Conservation (phyloP, 805 yeast species). For the Zygoascus ofunaensis region DNA sequence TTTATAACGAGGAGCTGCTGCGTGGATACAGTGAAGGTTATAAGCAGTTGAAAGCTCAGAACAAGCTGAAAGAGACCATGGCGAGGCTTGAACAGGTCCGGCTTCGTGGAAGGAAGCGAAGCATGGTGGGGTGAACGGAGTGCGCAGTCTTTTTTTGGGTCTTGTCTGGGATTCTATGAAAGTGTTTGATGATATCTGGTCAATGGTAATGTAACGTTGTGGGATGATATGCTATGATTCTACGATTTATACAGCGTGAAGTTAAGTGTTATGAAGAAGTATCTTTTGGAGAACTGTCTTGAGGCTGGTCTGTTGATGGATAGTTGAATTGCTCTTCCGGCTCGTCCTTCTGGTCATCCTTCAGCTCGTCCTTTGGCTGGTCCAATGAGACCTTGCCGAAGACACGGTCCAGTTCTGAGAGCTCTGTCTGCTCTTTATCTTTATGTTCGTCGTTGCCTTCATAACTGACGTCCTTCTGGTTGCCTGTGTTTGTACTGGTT, state of each 20-base stretch:
- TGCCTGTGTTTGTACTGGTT: background rate
- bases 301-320: too few relatives aligned
- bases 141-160: background rate
- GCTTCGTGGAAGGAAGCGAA: slow-evolving; percentile 87
- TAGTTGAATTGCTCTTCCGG: too few relatives aligned
- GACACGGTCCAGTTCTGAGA: slow-evolving; percentile 20
- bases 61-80: slow-evolving; percentile 40
- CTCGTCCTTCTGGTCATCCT: background rate
- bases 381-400: slow-evolving; percentile 18
- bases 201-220: too few relatives aligned
- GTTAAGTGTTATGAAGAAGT: too few relatives aligned
- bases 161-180: too few relatives aligned
- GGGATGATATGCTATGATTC: too few relatives aligned
- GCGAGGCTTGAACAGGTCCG: slow-evolving; percentile 74
- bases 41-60: slow-evolving; percentile 12
- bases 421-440: background rate
- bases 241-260: too few relatives aligned
- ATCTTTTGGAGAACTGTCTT: too few relatives aligned
- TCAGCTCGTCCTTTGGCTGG: background rate
- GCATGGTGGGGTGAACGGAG: slow-evolving; percentile 65
- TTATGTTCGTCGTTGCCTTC: background rate
- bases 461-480: background rate
- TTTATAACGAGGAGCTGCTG: slow-evolving; percentile 61
- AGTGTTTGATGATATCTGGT: too few relatives aligned
- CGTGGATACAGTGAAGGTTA: slow-evolving; percentile 46